A percentile compares a stretch with the other conserved stretches of the same genome.
phyloP scores from a whole-genome alignment of 352 stramenopile species.

The Phytophthora sp. region DNA sequence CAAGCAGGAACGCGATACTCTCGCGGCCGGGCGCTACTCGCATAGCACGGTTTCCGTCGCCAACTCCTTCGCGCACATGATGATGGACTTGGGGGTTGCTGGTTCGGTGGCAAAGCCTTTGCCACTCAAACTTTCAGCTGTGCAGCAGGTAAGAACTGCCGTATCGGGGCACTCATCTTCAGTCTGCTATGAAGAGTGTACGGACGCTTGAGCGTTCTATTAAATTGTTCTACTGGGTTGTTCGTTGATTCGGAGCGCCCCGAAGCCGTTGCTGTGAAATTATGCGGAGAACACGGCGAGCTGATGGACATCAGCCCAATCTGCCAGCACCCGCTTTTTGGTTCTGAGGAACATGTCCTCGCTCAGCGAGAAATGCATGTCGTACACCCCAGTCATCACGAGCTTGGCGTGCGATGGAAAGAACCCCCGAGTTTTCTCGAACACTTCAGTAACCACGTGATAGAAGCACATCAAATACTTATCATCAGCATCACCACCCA shows the following conservation, averaged over 20 bases:
- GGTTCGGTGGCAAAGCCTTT: not conserved
- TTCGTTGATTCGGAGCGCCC: not conserved
- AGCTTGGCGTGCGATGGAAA: no score
- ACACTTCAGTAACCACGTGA: not conserved
- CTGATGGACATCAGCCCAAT: not conserved
- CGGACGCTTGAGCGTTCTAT: constrained; percentile 3
- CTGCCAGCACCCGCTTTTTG: not conserved
- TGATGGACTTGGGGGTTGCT: not conserved
- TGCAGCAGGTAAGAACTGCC: not conserved
- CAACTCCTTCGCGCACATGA: not conserved
- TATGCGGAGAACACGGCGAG: not conserved
- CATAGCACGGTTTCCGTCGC: not conserved
- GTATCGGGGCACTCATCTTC: not conserved
- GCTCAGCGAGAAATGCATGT: not conserved
- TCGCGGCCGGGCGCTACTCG: not conserved
- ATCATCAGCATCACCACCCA: not conserved
- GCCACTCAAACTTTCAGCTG: not conserved
- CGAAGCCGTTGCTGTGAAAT: not conserved
- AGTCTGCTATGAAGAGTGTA: not conserved
- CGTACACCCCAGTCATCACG: not conserved
- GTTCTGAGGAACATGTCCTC: not conserved
- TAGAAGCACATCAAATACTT: not conserved
- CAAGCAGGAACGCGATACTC: not conserved
- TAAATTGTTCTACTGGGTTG: no score
- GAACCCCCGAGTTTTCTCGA: not conserved